Evolutionary conservation across 352 stramenopile species (phyloP), one percentile per base, ranked within the genome.

Genomic region (Phytophthora sp.): DNA sequence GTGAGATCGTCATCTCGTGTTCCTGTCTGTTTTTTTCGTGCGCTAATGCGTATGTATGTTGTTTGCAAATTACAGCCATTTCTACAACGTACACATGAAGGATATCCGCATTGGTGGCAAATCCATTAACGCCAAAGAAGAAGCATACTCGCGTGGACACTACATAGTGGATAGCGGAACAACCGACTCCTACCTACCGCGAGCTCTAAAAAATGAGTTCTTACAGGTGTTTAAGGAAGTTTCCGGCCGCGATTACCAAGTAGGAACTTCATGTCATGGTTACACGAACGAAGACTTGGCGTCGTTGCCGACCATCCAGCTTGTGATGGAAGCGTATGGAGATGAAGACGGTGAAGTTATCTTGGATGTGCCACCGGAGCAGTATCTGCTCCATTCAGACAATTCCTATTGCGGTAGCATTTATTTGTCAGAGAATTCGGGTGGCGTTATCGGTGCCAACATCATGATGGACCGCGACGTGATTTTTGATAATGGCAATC

Each of bases 141-240:
- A 63, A n/a, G 79, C 60, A 23, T 79, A 76, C 27, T 66, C 57
- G 5, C 72, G 68, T 28, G 84, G 84, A 0, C 77, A 88, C 44
- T 92, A 84, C 45, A 92, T 96, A 44, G 79, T 96, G 11, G 87
- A 96, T 60, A 96, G 87, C 54, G 87, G 87, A 41, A 94, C 87
- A 10, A 94, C 87, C 1, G 84, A 93, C 58, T 94, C 87, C 45
- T 94, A 92, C 66, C 60, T 96, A 12, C 82, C 85, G 4, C 77
- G 54, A 27, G 67, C 59, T 3, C 53, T 92, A 54, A 79, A 79
- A 28, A 65, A 54, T 4, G 59, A 83, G 37, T 94, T 95, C 63
- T 55, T 79, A 28, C 42, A 74, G 11, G 48, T 66, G 4, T 95
- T 95, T 53, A 72, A 89, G 35, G 66, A 76, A 44, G 59, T 76